These are phyloP conservation scores for Schizopora paradoxa DNA, from an alignment of 1,284 basidiomycete genomes.

Conservation along the genomic window DNA sequence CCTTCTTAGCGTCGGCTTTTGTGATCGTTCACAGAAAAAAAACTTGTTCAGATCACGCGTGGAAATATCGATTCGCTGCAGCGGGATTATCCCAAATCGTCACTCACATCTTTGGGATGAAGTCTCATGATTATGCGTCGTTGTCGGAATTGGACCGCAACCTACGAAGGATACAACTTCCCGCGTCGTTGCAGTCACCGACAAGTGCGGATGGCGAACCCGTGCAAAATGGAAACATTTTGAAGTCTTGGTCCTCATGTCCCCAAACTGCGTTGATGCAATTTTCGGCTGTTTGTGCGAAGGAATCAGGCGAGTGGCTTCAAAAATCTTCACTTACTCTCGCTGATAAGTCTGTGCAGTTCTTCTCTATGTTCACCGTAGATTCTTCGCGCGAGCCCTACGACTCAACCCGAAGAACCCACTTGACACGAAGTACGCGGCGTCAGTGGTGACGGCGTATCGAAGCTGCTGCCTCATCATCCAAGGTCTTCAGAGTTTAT, in stretches of 20 bases:
- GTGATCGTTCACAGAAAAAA: not conserved
- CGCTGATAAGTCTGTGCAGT: slow-evolving; percentile 29
- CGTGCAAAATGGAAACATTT: slow-evolving; percentile 12
- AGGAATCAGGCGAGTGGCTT: slow-evolving; percentile 38
- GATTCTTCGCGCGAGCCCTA: slow-evolving; percentile 45
- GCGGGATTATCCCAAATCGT: slow-evolving; percentile 40
- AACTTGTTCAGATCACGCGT: slow-evolving; percentile 36
- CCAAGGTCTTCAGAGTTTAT: slow-evolving; percentile 35
- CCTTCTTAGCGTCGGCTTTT: slow-evolving; percentile 4
- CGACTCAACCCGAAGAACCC: slow-evolving; percentile 37
- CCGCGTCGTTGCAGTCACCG: slow-evolving; percentile 35
- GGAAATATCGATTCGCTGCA: slow-evolving; percentile 43
- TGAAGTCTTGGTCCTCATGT: slow-evolving; percentile 37
- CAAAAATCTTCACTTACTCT: slow-evolving; percentile 3
- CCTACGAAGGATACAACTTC: slow-evolving; percentile 41
- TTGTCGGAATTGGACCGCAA: slow-evolving; percentile 42
- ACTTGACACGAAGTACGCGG: slow-evolving; percentile 39
- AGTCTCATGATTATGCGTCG: slow-evolving; percentile 33
- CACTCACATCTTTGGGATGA: slow-evolving; percentile 37
- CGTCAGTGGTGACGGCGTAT: slow-evolving; percentile 42
- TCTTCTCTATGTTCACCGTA: slow-evolving; percentile 46
- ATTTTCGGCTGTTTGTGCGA: slow-evolving; percentile 34
- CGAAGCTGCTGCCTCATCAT: slow-evolving; percentile 40
- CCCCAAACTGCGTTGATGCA: slow-evolving; percentile 40
- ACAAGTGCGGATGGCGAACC: slow-evolving; percentile 25